Conservation (phyloP, 2,329 filamentous ascomycete species). For the Aspergillus sp. region DNA sequence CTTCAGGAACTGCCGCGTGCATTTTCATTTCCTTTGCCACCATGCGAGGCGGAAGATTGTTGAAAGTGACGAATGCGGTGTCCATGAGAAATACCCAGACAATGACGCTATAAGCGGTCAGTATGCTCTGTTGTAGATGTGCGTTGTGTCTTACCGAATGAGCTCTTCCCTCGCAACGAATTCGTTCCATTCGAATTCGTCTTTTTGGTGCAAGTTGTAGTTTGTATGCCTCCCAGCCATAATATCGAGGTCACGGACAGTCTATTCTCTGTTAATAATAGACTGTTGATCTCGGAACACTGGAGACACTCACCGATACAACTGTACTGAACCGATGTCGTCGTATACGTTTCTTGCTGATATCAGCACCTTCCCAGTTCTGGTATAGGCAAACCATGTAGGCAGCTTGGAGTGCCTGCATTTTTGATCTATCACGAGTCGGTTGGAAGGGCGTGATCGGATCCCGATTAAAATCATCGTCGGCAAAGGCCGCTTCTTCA, state of each 20-base stretch:
- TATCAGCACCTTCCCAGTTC: slow-evolving; percentile 39
- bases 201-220: slow-evolving; percentile 18
- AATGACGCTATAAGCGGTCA: slow-evolving; percentile 16
- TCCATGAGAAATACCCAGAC: slow-evolving; percentile 39
- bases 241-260: slow-evolving; percentile 31
- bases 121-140: background rate
- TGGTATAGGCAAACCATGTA: slow-evolving; percentile 40
- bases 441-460: background rate
- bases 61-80: slow-evolving; percentile 41
- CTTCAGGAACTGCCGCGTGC: slow-evolving; percentile 33
- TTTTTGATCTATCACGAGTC: slow-evolving; percentile 18
- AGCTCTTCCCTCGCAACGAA: slow-evolving; percentile 35
- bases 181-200: slow-evolving; percentile 33
- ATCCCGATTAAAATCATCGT: slow-evolving; percentile 35
- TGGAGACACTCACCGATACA: slow-evolving; percentile 30
- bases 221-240: slow-evolving; percentile 26
- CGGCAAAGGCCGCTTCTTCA: slow-evolving; percentile 38
- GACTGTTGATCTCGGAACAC: background rate
- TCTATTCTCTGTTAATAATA: slow-evolving; percentile 5
- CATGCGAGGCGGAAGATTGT: slow-evolving; percentile 42
- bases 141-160: slow-evolving; percentile 22
- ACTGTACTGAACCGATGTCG: slow-evolving; percentile 34
- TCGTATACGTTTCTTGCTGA: slow-evolving; percentile 34
- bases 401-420: slow-evolving; percentile 37
- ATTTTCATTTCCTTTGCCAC: slow-evolving; percentile 41